A percentile compares a stretch with the other conserved stretches of the same genome.
Evolutionary conservation across 2,329 filamentous ascomycete species (phyloP).

Genomic region (Hypoxylon sp.): DNA sequence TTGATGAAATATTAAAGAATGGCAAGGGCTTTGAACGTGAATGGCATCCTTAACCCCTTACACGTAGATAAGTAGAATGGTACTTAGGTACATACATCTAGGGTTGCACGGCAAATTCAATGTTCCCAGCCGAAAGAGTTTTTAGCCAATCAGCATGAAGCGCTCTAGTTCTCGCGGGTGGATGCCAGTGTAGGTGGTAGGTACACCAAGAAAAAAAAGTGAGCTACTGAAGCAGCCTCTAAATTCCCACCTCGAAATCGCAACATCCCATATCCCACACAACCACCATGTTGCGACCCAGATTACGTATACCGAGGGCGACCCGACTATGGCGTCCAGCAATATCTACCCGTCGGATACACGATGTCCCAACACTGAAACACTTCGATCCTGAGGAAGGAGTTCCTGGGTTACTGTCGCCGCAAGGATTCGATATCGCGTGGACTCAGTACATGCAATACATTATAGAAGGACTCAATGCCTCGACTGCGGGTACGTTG

Average conservation of each 20-base stretch:
- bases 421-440: conserved; percentile 78
- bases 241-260: conserved; percentile 31
- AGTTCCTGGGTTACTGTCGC: conserved; percentile 79
- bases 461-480: conserved; percentile 82
- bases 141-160: conserved; percentile 46
- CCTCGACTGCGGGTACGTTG: conserved; percentile 76
- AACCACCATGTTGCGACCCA: conserved; percentile 66
- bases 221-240: conserved; percentile 31
- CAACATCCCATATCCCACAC: conserved; percentile 43
- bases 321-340: conserved; percentile 56
- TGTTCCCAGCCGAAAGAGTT: conserved; percentile 41
- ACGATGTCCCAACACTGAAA: conserved; percentile 63
- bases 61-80: neutral
- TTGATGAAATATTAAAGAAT: neutral
- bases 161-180: conserved; percentile 29
- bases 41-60: too few species aligned
- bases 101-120: conserved; percentile 46
- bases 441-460: conserved; percentile 87
- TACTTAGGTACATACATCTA: conserved; percentile 11
- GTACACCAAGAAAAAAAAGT: conserved; percentile 47
- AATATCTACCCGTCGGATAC: conserved; percentile 59
- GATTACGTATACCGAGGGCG: conserved; percentile 67
- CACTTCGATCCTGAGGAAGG: conserved; percentile 60
- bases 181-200: neutral
- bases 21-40: neutral